phyloP scores from a whole-genome alignment of 129 eudicot genomes.

The Daucus carota region DH1_v3.0 NC_030388.2:25455501-25456000 shows the following conservation, averaged over 20 bases:
- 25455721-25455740: neutral
- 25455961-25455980: neutral
- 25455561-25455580: neutral
- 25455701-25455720: neutral
- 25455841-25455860: constrained; percentile 6
- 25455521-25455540: no score
- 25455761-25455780: neutral
- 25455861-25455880: neutral
- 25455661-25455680: neutral
- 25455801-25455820: neutral
- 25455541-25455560: neutral
- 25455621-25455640: neutral
- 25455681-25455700: neutral
- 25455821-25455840: neutral
- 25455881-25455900: constrained; percentile 4
- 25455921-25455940: neutral
- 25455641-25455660: neutral
- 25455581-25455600: neutral
- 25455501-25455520: neutral
- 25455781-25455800: neutral
- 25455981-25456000: neutral
- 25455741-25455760: neutral
- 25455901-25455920: neutral
- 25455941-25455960: neutral
- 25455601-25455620: no score